Evolutionary conservation across 805 yeast genomes (phyloP), one percentile per base, ranked within the genome.

Genomic region (Jamesozyma spencerorum): DNA sequence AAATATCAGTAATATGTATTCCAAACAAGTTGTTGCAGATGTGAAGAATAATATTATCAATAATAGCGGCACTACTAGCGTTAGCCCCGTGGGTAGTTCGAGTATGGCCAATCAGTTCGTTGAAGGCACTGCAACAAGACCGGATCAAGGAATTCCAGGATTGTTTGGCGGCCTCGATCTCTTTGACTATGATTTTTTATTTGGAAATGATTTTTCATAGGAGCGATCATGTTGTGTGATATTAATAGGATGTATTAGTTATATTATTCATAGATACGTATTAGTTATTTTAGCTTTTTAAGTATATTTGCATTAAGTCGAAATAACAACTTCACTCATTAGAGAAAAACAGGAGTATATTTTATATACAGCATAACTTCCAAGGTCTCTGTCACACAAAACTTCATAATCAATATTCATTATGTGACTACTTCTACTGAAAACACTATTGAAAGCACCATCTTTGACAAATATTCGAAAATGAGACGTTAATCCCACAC

Each of bases 151-250:
- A 15, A 47, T 49, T 29, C 47, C 59, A 11, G 55, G 50, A 4
- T 41, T 49, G 11, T 50, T 54, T 38, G 61, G 58, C 7, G 56
- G 58, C 1, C 44, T 57, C 13, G 61, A 57, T 38, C 38, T 57
- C 15, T 57, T 58, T 38, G 60, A 57, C 38, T 57, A 56, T 41
- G 60, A 55, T 37, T 54, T 55, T 36, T 39, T 54, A 18, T 53
- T 55, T 32, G 52, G 57, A 10, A 52, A 47, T 34, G 55, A 50
- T 20, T 40, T 47, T n/a, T 34, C 49, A 3, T 47, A 34, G 37
- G n/a, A 29, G 2, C 15, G 17, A 10, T 10, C 10, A 22, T 10
- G n/a, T n/a, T n/a, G n/a, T n/a, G n/a, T n/a, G n/a, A n/a, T n/a
- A n/a, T n/a, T n/a, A n/a, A n/a, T 26, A 35, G 14, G 5, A 11